Evolutionary conservation across 78 protist genomes (phyloP), one percentile per base, ranked within the genome.

Genomic region (Chrysochromulina parva): DNA sequence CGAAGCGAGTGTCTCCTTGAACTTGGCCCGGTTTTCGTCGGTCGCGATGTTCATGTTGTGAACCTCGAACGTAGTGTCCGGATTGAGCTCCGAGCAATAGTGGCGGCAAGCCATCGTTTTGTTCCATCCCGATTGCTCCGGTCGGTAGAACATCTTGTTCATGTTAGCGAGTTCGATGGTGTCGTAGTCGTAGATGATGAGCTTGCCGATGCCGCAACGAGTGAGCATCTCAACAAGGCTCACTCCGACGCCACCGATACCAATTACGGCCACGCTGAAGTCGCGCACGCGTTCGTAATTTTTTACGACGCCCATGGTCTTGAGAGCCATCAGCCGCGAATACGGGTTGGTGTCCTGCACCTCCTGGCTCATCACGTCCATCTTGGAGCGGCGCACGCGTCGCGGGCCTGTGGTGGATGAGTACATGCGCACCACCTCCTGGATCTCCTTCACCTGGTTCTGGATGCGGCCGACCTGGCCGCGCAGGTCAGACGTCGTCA

Each of bases 181-280:
- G 94, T 98, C 99, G 94, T 97, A 97, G 91, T 98, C 99, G 50
- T 90, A 96, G 54, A 98, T 82, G 17, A 98, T 1, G 10, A 98
- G 59, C 89, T 98, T 98, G 50, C 99, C 99, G 60, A 98, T 67
- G 62, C 99, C 99, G 90, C 99, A 97, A 24, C 99, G 95, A 53
- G 98, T 95, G 50, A 98, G 95, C 98, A 97, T 97, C 82, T 98
- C 99, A 6, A 91, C 84, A 54, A 98, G 99, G 60, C 96, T 96
- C 20, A 97, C 98, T 9, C 99, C 98, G 20, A 97, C 90, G 26
- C 99, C 99, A 24, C 86, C 86, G 4, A 78, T 22, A 17, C 86
- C 86, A 20, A 98, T 95, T 10, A 98, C 82, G 7, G 93, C 93
- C 26, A 98, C 97, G 13, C 96, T 69, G 38, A 26, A 58, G 87